phyloP scores from a whole-genome alignment of 257 asterid genomes.

The Catharanthus roseus region DNA sequence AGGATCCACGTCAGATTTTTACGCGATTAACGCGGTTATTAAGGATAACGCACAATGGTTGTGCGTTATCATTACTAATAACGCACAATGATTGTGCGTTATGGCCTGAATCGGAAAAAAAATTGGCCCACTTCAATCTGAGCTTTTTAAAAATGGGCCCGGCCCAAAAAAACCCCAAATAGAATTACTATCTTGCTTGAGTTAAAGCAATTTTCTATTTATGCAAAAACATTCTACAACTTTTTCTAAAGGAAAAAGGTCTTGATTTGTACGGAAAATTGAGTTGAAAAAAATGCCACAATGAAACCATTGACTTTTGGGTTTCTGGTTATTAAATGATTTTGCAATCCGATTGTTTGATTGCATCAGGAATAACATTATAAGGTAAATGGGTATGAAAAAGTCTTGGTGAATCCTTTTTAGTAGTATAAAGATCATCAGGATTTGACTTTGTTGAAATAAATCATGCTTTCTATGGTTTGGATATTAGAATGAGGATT shows the following conservation, averaged over 20 bases:
- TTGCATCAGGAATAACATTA: constrained; percentile 19
- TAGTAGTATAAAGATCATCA: constrained; percentile 20
- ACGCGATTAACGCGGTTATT: too few species aligned
- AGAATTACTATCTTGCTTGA: not conserved
- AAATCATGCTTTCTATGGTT: constrained; percentile 24
- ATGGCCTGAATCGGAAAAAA: too few species aligned
- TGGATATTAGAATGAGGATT: constrained; percentile 31
- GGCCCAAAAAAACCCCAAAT: too few species aligned
- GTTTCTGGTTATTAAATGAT: constrained; percentile 32
- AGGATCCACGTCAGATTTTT: too few species aligned
- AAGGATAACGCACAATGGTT: too few species aligned
- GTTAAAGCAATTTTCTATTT: not conserved
- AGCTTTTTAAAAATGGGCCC: too few species aligned
- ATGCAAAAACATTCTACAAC: constrained; percentile 28
- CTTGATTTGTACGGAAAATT: constrained; percentile 25
- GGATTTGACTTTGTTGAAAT: constrained; percentile 23
- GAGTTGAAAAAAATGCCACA: constrained; percentile 37
- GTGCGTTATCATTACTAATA: too few species aligned
- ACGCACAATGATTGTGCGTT: too few species aligned
- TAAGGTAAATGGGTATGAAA: constrained; percentile 35
- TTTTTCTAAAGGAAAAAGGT: constrained; percentile 28
- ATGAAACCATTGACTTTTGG: constrained; percentile 34
- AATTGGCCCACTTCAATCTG: too few species aligned
- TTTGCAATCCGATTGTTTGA: constrained; percentile 20
- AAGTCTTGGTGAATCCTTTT: constrained; percentile 34